These are phyloP conservation scores for Casuarina cunninghamiana DNA, from an alignment of 306 rosid species.

Conservation along the genomic window DNA sequence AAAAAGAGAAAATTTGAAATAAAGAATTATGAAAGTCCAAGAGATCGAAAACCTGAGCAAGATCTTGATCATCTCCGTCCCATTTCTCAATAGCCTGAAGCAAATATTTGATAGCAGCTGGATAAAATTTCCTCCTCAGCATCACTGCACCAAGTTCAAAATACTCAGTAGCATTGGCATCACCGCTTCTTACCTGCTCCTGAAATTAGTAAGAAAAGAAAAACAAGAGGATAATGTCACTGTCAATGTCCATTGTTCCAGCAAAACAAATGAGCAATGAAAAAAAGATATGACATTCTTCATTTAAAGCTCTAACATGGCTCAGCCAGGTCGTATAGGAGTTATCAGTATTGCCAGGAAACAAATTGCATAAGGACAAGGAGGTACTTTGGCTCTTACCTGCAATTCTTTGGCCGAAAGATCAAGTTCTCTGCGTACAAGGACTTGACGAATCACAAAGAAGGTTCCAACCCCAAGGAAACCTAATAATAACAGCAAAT, in stretches of 20 bases:
- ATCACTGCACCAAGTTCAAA: constrained; percentile 99
- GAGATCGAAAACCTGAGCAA: constrained; percentile 73
- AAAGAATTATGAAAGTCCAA: not conserved
- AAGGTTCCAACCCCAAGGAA: constrained; percentile 84
- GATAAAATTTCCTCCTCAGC: constrained; percentile 92
- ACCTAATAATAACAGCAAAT: constrained; percentile 63
- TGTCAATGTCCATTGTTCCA: constrained; percentile 5
- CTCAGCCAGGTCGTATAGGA: constrained; percentile 14
- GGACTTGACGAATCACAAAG: constrained; percentile 92
- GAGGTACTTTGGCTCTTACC: constrained; percentile 40
- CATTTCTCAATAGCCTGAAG: constrained; percentile 92
- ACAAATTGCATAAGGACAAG: constrained; percentile 10
- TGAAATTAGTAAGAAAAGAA: constrained; percentile 30
- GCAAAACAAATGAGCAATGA: constrained; percentile 1
- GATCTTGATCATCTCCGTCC: constrained; percentile 96
- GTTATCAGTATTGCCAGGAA: constrained; percentile 9
- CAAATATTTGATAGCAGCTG: constrained; percentile 87
- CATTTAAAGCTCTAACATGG: constrained; percentile 14
- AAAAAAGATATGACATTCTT: not conserved
- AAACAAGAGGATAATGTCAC: constrained; percentile 8
- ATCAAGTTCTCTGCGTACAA: constrained; percentile 94
- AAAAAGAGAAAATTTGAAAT: too few species aligned
- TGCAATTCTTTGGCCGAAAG: constrained; percentile 98
- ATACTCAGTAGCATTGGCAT: constrained; percentile 83
- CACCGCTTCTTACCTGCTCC: constrained; percentile 98